Conservation (phyloP, 345 rosid genomes). For the Anastatica hierochuntica region DNA sequence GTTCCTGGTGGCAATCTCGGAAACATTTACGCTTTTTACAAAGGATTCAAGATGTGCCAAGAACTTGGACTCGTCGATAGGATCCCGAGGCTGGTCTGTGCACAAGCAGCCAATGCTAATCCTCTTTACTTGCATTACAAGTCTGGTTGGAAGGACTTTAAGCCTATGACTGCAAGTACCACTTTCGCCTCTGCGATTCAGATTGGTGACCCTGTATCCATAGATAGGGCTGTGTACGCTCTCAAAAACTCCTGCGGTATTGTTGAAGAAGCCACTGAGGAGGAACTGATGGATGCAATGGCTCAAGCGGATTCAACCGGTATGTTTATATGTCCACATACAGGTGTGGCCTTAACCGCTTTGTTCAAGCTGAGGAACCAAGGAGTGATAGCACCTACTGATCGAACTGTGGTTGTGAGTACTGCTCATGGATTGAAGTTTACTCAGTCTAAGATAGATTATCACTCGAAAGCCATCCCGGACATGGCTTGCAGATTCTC, state of each 20-base stretch:
- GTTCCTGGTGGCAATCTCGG: constrained; percentile 91
- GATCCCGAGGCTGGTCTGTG: constrained; percentile 77
- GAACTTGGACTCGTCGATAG: constrained; percentile 76
- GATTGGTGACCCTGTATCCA: constrained; percentile 89
- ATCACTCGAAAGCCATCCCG: constrained; percentile 59
- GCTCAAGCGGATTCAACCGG: constrained; percentile 90
- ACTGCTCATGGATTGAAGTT: constrained; percentile 94
- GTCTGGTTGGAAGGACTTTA: constrained; percentile 69
- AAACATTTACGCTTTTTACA: constrained; percentile 82
- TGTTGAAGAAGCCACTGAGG: constrained; percentile 86
- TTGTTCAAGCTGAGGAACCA: constrained; percentile 66
- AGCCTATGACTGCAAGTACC: constrained; percentile 52
- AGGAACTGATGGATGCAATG: constrained; percentile 92
- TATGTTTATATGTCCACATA: constrained; percentile 91
- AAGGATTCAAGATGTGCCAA: constrained; percentile 82
- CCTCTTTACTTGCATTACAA: constrained; percentile 75
- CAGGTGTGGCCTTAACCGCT: constrained; percentile 85
- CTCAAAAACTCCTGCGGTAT: constrained; percentile 63
- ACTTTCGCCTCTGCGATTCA: constrained; percentile 94
- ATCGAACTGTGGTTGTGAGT: constrained; percentile 77
- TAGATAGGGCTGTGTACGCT: constrained; percentile 81
- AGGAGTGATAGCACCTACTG: constrained; percentile 58
- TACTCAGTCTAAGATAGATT: constrained; percentile 72
- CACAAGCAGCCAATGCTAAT: constrained; percentile 89
- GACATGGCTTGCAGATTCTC: constrained; percentile 78